Conservation (phyloP, 2,329 filamentous ascomycete species). For the Laburnicola sp. region DNA sequence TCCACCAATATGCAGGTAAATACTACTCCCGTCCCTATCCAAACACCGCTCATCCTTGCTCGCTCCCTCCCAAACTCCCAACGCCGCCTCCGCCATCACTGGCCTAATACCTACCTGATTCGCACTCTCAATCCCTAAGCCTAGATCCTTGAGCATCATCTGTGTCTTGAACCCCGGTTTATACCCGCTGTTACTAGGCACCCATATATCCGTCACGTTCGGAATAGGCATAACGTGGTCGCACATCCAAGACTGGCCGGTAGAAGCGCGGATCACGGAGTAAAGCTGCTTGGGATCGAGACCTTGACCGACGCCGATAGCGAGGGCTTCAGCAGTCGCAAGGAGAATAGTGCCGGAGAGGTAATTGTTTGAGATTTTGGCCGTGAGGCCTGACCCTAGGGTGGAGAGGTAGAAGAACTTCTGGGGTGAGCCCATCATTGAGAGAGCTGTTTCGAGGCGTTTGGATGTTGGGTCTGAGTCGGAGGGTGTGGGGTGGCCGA, state of each 20-base stretch:
- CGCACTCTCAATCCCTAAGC: slow-evolving; percentile 33
- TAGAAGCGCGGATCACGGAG: slow-evolving; percentile 34
- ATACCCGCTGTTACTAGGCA: slow-evolving; percentile 40
- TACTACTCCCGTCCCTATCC: slow-evolving; percentile 36
- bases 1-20: slow-evolving; percentile 38
- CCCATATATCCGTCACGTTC: slow-evolving; percentile 34
- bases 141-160: slow-evolving; percentile 43
- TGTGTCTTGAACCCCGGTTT: slow-evolving; percentile 40
- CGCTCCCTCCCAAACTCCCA: slow-evolving; percentile 32
- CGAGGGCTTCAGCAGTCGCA: slow-evolving; percentile 38
- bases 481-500: slow-evolving; percentile 28
- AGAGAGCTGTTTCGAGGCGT: slow-evolving; percentile 18
- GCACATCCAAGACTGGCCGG: slow-evolving; percentile 41
- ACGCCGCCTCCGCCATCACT: slow-evolving; percentile 33
- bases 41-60: slow-evolving; percentile 26
- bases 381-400: slow-evolving; percentile 36
- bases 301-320: slow-evolving; percentile 35
- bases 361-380: slow-evolving; percentile 43
- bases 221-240: slow-evolving; percentile 41
- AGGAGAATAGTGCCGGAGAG: slow-evolving; percentile 37
- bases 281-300: slow-evolving; percentile 34
- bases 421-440: slow-evolving; percentile 29
- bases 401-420: slow-evolving; percentile 37
- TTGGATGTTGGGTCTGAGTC: slow-evolving; percentile 9
- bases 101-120: slow-evolving; percentile 31